Base-by-base conservation (phyloP, 768 basidiomycete genomes). In the Trametes punicea region DNA sequence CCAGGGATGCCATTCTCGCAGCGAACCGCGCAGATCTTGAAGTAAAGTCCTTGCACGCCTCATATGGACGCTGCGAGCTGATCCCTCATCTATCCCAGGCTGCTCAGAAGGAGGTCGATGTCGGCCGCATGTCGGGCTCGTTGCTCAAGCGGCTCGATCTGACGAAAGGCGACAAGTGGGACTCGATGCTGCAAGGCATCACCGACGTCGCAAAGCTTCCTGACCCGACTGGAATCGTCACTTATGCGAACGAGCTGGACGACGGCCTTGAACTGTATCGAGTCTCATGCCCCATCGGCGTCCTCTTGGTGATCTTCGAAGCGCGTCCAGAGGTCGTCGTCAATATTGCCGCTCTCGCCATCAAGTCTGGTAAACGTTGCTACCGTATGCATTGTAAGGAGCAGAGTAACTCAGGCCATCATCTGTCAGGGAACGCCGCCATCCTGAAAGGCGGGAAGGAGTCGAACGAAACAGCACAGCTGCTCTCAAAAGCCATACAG, bases 361-460 rank as follows among this genome's bases (percentile, higher is more conserved):
- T 99, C 68, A 99, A 98, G 71, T 97, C 94, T 27, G 96, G 96
- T 92, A 58, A 56, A 83, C 66, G 18, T 27, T 16, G 2, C 6
- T 18, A 2, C 27, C 21, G 3, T 27, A 11, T 0, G n/a, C 26
- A n/a, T 2, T 30, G 15, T 8, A 18, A 16, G 4, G 16, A 20
- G 20, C 15, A 36, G 8, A 36, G 8, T 31, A 5, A 10, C 20
- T 51, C 3, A 57, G 16, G 30, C 15, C 23, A 25, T 59, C 18
- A 16, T 49, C 6, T 29, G 42, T 6, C 62, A 97, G 96, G 96
- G 2, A 99, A 99, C 69, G 88, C 94, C 20, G 96, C 95, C 8
- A 98, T 99, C 55, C 74, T 98, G 27, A 98, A 99, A 72, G 96
- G 97, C 9, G 97, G 97, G 6, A 98, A 96, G 69, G 97, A 99